Percentiles rank a stretch among this genome's conserved stretches.
These are phyloP conservation scores for Ophiostoma pallidulum DNA, from an alignment of 2,329 filamentous ascomycete species.

Conservation along the genomic window DNA sequence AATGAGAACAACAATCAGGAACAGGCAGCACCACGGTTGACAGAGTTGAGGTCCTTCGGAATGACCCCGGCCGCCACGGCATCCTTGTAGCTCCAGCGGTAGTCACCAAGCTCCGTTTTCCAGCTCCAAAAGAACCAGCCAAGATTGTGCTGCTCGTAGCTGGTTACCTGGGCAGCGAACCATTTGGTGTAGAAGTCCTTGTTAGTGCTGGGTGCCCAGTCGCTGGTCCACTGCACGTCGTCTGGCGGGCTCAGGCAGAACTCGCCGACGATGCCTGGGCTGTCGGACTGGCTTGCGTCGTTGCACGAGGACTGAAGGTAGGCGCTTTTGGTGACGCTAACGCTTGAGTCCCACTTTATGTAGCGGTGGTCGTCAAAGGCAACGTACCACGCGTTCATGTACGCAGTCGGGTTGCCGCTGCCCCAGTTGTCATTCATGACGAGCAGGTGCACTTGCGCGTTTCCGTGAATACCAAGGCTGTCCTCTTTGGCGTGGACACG, in stretches of 20 bases:
- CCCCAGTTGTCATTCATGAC: slow-evolving; percentile 44
- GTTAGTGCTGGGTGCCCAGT: slow-evolving; percentile 35
- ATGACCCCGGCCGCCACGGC: slow-evolving; percentile 14
- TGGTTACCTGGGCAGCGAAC: slow-evolving; percentile 27
- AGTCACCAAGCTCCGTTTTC: slow-evolving; percentile 37
- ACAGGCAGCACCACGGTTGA: no score
- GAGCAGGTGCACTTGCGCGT: slow-evolving; percentile 42
- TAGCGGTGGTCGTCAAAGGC: slow-evolving; percentile 53
- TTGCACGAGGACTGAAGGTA: slow-evolving; percentile 44
- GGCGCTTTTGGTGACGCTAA: slow-evolving; percentile 31
- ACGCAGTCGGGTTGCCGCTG: slow-evolving; percentile 41
- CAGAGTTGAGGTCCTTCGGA: no score
- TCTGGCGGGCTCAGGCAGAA: slow-evolving; percentile 46
- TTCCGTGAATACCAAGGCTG: slow-evolving; percentile 30
- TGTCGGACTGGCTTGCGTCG: slow-evolving; percentile 33
- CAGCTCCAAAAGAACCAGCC: slow-evolving; percentile 47
- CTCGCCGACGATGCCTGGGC: slow-evolving; percentile 46
- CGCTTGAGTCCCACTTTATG: slow-evolving; percentile 38
- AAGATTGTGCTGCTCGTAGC: slow-evolving; percentile 34
- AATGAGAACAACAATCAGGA: no score
- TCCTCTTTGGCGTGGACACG: slow-evolving; percentile 41
- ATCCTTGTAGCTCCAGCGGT: slow-evolving; percentile 26
- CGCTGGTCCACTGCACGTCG: slow-evolving; percentile 33
- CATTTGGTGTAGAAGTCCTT: slow-evolving; percentile 44
- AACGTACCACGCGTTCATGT: slow-evolving; percentile 33